Evolutionary conservation across 208 protist species (phyloP).

Genomic region (Vickermania ingenoplastis): DNA sequence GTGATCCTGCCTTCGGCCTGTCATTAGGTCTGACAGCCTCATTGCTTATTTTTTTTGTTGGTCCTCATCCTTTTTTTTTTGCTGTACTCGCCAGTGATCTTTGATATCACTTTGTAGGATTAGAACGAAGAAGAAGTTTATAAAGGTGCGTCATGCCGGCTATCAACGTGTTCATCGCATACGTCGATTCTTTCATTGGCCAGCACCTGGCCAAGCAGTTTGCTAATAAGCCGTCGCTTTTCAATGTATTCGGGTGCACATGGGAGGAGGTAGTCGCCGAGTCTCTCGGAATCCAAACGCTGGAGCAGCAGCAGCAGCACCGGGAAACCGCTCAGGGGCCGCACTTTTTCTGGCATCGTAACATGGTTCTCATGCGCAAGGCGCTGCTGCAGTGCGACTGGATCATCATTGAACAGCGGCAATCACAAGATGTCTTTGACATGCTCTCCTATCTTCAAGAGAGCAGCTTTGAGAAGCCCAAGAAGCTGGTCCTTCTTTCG

Average conservation of each 20-base stretch:
- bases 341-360: conserved; percentile 44
- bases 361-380: conserved; percentile 33
- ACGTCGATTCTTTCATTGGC: conserved; percentile 78
- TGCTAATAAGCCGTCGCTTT: conserved; percentile 25
- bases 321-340: background rate
- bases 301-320: conserved; percentile 1
- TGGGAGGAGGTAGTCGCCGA: conserved; percentile 49
- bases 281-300: background rate
- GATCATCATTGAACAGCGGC: conserved; percentile 76
- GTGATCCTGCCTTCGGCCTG: too few species aligned
- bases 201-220: conserved; percentile 47
- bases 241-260: conserved; percentile 61
- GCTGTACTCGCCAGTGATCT: too few species aligned
- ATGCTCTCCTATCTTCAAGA: conserved; percentile 62
- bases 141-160: conserved; percentile 9
- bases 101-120: too few species aligned
- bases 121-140: too few species aligned
- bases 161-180: conserved; percentile 59
- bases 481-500: conserved; percentile 82
- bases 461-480: conserved; percentile 47
- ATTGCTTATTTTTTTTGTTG: too few species aligned
- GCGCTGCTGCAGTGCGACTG: conserved; percentile 59
- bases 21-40: too few species aligned
- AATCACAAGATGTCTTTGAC: conserved; percentile 76
- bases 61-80: too few species aligned